phyloP scores from a whole-genome alignment of 139 green algal species.

The Coelastrella sp. region DNA sequence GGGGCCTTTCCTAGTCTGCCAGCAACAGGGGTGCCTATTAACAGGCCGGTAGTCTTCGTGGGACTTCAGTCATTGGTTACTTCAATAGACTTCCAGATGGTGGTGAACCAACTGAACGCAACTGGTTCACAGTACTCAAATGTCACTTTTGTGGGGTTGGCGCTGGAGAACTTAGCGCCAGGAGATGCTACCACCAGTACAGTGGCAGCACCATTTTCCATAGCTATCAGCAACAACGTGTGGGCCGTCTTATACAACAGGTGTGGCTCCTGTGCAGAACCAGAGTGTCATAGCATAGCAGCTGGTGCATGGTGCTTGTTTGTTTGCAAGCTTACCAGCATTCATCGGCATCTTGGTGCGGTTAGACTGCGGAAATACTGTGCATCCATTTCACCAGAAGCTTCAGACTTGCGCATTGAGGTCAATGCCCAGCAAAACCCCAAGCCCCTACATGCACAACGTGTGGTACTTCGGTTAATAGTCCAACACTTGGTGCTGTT shows the following conservation, averaged over 20 bases:
- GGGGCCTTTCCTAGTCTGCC: background rate
- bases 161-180: slow-evolving; percentile 46
- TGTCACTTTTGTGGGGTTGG: slow-evolving; percentile 28
- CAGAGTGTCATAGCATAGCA: background rate
- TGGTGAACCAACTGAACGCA: slow-evolving; percentile 42
- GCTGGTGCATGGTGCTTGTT: background rate
- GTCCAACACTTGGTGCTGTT: background rate
- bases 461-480: background rate
- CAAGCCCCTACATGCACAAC: no score
- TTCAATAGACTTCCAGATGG: slow-evolving; percentile 50
- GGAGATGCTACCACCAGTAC: slow-evolving; percentile 14
- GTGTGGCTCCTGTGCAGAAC: background rate
- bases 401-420: no score
- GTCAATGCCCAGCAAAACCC: no score
- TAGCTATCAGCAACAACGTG: slow-evolving; percentile 41
- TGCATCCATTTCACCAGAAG: no score
- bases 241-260: slow-evolving; percentile 46
- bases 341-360: background rate
- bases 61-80: slow-evolving; percentile 33
- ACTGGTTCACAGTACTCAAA: background rate
- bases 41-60: slow-evolving; percentile 35
- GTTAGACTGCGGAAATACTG: no score
- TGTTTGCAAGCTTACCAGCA: background rate
- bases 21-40: background rate
- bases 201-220: slow-evolving; percentile 34